Evolutionary conservation across 805 yeast genomes (phyloP).

Genomic region (Wickerhamomyces kurtzmanii): DNA sequence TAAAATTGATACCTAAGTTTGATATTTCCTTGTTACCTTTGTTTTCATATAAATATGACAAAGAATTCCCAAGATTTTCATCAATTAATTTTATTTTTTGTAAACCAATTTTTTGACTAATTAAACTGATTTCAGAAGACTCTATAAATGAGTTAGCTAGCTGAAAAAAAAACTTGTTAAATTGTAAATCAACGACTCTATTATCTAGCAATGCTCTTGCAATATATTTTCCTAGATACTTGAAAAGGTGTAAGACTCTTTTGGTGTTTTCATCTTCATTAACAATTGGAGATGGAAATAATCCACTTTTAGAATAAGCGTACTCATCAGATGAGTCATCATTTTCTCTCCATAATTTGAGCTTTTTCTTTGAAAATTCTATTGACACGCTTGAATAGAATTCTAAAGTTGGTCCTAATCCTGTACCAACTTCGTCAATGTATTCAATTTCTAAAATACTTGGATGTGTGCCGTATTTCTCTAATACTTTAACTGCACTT

Average conservation of each 20-base stretch:
- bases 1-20: constrained; percentile 50
- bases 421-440: constrained; percentile 89
- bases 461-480: constrained; percentile 68
- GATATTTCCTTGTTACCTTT: constrained; percentile 17
- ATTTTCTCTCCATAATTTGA: constrained; percentile 61
- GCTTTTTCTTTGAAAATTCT: constrained; percentile 50
- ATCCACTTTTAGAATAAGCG: constrained; percentile 36
- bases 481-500: constrained; percentile 73
- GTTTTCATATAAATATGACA: constrained; percentile 38
- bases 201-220: constrained; percentile 84
- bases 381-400: constrained; percentile 77
- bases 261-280: constrained; percentile 22
- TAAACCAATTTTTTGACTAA: constrained; percentile 14
- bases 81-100: constrained; percentile 44
- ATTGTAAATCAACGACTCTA: constrained; percentile 75
- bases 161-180: constrained; percentile 63
- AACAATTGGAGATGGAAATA: constrained; percentile 65
- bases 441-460: constrained; percentile 81
- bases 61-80: constrained; percentile 44
- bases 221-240: constrained; percentile 68
- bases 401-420: constrained; percentile 92
- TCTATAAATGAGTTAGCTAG: constrained; percentile 32
- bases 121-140: constrained; percentile 1
- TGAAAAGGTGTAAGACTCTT: constrained; percentile 43
- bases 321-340: constrained; percentile 22